A percentile compares a stretch with the other conserved stretches of the same genome.
Evolutionary conservation across 306 rosid genomes (phyloP).

Genomic region (Trichosanthes truncata): DNA sequence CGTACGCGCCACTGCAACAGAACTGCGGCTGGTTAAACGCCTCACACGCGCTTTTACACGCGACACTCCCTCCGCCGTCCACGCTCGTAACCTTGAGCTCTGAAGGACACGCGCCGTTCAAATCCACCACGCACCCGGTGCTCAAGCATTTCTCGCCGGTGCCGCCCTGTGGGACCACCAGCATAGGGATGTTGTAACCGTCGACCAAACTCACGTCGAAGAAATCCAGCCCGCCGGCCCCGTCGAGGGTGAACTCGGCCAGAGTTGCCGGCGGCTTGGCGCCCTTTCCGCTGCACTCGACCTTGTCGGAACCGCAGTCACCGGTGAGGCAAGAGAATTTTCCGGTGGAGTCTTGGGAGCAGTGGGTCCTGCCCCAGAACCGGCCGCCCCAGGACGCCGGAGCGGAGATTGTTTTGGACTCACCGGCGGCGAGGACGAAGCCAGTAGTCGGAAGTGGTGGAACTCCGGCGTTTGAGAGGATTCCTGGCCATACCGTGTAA

Average conservation of each 20-base stretch:
- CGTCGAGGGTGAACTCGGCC: slow-evolving; percentile 51
- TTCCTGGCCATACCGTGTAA: slow-evolving; percentile 82
- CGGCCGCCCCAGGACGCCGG: slow-evolving; percentile 82
- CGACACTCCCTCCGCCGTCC: slow-evolving; percentile 33
- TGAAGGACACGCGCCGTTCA: slow-evolving; percentile 45
- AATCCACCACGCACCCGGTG: slow-evolving; percentile 46
- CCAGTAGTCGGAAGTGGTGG: slow-evolving; percentile 53
- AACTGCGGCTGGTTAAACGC: slow-evolving; percentile 56
- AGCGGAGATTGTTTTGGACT: slow-evolving; percentile 42
- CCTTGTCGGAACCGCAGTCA: slow-evolving; percentile 45
- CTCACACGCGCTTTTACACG: slow-evolving; percentile 84
- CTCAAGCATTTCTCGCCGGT: slow-evolving; percentile 38
- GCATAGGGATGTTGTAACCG: slow-evolving; percentile 70
- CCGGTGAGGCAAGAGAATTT: slow-evolving; percentile 59
- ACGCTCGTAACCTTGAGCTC: slow-evolving; percentile 34
- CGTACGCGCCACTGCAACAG: slow-evolving; percentile 74
- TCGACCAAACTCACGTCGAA: slow-evolving; percentile 69
- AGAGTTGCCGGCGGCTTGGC: slow-evolving; percentile 50
- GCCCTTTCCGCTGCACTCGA: slow-evolving; percentile 34
- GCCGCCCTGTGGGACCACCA: slow-evolving; percentile 46
- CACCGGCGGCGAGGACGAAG: slow-evolving; percentile 50
- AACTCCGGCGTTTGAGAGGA: slow-evolving; percentile 73
- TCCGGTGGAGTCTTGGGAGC: slow-evolving; percentile 39
- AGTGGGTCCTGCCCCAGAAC: slow-evolving; percentile 76
- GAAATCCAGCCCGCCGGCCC: slow-evolving; percentile 44